Conservation (phyloP, 2,329 filamentous ascomycete genomes). For the Chrysoporthe cubensis region DNA sequence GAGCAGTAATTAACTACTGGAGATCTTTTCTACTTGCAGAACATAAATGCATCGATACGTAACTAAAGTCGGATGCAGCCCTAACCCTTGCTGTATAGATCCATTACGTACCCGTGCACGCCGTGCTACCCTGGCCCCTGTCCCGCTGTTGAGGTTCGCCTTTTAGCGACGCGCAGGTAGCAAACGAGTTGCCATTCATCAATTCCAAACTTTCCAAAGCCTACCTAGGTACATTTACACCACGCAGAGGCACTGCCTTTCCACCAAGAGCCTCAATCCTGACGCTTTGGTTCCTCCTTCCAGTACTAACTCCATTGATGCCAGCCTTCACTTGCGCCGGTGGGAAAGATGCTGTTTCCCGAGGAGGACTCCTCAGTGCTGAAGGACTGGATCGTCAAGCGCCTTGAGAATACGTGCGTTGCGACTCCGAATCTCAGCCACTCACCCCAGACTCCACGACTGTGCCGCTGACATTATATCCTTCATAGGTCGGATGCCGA, state of each 20-base stretch:
- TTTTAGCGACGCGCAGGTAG: neutral
- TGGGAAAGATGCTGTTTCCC: constrained; percentile 61
- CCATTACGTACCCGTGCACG: neutral
- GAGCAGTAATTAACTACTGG: too few species aligned
- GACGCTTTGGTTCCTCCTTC: neutral
- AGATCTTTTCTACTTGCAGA: too few species aligned
- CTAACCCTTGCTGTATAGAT: neutral
- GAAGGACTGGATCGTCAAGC: constrained; percentile 78
- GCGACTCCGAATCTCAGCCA: constrained; percentile 17
- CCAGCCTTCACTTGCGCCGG: neutral
- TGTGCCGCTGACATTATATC: constrained; percentile 12
- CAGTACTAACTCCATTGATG: constrained; percentile 6
- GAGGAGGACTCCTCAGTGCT: constrained; percentile 66
- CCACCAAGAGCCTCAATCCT: neutral
- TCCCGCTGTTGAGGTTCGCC: neutral
- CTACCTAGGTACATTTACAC: neutral
- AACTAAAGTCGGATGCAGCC: neutral
- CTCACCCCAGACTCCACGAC: neutral
- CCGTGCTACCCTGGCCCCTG: neutral
- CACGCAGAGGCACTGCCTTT: neutral
- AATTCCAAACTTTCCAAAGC: neutral
- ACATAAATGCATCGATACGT: too few species aligned
- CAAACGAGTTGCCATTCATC: neutral
- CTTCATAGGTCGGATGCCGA: constrained; percentile 72
- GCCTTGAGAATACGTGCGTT: constrained; percentile 74